Conservation (phyloP, 2,329 filamentous ascomycete genomes). For the Trichophyton benhamiae region DNA sequence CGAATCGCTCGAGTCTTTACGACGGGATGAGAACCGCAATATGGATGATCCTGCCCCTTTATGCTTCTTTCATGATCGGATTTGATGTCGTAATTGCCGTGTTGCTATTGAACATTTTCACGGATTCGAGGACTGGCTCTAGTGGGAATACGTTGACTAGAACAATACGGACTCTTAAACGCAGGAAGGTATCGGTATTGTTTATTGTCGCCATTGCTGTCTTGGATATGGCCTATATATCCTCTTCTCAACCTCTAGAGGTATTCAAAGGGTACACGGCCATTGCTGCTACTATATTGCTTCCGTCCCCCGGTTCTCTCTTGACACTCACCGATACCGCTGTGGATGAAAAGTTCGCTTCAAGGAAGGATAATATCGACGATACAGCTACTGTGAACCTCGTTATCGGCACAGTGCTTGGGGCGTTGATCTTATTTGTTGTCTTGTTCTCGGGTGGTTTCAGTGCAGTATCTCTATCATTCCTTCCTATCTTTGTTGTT, state of each 20-base stretch:
- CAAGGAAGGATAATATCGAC: not conserved
- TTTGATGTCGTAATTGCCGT: conserved; percentile 42
- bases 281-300: not conserved
- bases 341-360: not conserved
- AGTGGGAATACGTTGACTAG: not conserved
- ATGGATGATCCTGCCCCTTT: conserved; percentile 42
- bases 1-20: not conserved
- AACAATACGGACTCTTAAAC: not conserved
- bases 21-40: conserved; percentile 23
- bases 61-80: conserved; percentile 44
- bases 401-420: not conserved
- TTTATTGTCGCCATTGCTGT: conserved; percentile 8
- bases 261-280: conserved; percentile 8
- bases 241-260: not conserved
- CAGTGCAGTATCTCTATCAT: not conserved
- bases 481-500: not conserved
- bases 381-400: not conserved
- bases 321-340: not conserved
- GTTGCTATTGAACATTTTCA: conserved; percentile 27
- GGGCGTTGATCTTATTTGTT: conserved; percentile 33
- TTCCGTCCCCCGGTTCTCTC: not conserved
- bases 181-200: conserved; percentile 4
- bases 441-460: conserved; percentile 6
- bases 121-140: not conserved
- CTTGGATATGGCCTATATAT: conserved; percentile 4